These are phyloP conservation scores for Pouteria campechiana DNA, from an alignment of 179 eudicot species.

Conservation along the genomic window DNA sequence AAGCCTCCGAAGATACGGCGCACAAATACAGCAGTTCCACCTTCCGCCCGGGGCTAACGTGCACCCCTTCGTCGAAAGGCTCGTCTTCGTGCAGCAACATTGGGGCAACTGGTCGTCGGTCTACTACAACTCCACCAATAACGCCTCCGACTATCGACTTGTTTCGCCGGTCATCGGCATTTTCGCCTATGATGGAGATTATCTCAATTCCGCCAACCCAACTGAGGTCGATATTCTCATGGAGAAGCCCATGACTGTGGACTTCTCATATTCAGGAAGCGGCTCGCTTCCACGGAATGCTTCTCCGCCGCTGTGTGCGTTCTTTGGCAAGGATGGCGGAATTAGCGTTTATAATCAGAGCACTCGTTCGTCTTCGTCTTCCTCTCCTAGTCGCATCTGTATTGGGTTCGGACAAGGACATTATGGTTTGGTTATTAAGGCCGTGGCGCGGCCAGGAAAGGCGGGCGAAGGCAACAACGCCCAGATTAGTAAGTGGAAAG, in stretches of 20 bases:
- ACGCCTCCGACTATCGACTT: conserved; percentile 49
- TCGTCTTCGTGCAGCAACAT: conserved; percentile 48
- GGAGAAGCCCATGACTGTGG: conserved; percentile 35
- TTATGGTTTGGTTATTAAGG: conserved; percentile 53
- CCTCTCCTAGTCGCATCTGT: conserved; percentile 46
- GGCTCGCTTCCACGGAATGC: conserved; percentile 6
- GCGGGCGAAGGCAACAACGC: neutral
- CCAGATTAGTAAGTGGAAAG: conserved; percentile 46
- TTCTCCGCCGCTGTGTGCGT: conserved; percentile 45
- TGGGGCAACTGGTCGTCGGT: conserved; percentile 51
- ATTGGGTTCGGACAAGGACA: conserved; percentile 51
- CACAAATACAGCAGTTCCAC: conserved; percentile 49
- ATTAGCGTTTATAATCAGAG: conserved; percentile 39
- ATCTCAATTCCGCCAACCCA: conserved; percentile 23
- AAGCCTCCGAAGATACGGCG: conserved; percentile 72
- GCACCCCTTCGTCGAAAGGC: conserved; percentile 72
- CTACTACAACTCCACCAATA: conserved; percentile 38
- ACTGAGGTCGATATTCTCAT: conserved; percentile 51
- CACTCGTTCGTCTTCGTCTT: no score
- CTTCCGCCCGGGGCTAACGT: conserved; percentile 26
- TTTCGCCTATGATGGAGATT: conserved; percentile 66
- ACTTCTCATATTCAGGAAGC: no score
- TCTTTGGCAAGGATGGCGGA: conserved; percentile 40
- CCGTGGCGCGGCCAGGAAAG: conserved; percentile 20
- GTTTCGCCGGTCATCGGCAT: conserved; percentile 74